These are phyloP conservation scores for Pestalotiopsis sp. DNA, from an alignment of 2,329 filamentous ascomycete genomes.

Conservation along the genomic window DNA sequence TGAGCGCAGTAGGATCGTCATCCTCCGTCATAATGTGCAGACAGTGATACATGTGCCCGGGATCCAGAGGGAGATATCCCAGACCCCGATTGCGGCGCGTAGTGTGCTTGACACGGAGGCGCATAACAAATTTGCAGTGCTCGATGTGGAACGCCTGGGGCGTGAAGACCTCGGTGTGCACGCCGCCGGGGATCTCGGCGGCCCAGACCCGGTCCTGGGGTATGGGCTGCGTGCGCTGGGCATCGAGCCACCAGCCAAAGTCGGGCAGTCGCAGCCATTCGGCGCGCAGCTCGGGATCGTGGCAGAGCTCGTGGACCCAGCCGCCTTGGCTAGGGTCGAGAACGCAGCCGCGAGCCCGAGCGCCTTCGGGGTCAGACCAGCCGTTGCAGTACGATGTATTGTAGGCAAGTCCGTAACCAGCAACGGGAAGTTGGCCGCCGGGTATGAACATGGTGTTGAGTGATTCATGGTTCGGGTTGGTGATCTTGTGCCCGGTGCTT, in stretches of 20 bases:
- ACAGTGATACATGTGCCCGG: background rate
- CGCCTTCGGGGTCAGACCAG: background rate
- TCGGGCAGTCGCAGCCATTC: background rate
- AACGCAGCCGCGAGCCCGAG: background rate
- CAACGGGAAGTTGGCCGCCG: background rate
- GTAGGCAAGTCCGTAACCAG: background rate
- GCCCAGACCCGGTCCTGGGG: background rate
- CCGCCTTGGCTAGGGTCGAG: background rate
- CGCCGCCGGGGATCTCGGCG: background rate
- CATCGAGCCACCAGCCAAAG: background rate
- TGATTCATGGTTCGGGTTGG: background rate
- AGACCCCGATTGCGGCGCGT: background rate
- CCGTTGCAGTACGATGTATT: conserved; percentile 3
- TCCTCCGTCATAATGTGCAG: background rate
- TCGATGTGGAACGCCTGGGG: background rate
- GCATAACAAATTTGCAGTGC: conserved; percentile 1
- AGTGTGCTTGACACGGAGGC: background rate
- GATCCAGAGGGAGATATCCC: background rate
- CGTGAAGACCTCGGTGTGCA: background rate
- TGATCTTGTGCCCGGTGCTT: background rate
- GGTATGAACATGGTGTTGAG: background rate
- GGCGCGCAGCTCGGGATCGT: background rate
- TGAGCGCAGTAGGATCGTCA: background rate
- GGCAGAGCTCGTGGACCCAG: background rate
- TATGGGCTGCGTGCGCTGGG: background rate